phyloP scores from a whole-genome alignment of 2,329 filamentous ascomycete genomes.

The Fusarium heterosporum region DNA sequence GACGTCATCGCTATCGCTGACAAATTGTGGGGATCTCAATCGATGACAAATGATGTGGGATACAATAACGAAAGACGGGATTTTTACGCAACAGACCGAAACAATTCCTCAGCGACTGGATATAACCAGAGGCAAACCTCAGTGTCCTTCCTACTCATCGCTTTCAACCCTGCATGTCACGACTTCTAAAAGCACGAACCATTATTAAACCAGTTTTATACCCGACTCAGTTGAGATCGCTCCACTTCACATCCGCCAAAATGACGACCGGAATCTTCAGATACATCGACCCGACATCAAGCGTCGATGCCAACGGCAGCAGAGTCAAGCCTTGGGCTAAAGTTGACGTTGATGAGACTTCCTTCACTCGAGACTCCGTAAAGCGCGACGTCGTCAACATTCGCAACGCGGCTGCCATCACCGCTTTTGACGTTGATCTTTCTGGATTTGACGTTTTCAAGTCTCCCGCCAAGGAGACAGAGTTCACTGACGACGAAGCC shows the following conservation, averaged over 20 bases:
- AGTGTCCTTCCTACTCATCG: not conserved
- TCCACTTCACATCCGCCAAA: conserved; percentile 2
- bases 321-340: conserved; percentile 40
- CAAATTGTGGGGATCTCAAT: conserved; percentile 11
- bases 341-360: conserved; percentile 41
- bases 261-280: conserved; percentile 38
- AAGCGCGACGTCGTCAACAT: conserved; percentile 43
- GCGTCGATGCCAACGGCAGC: conserved; percentile 19
- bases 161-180: conserved; percentile 1
- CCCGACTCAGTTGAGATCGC: conserved; percentile 12
- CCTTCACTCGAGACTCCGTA: conserved; percentile 33
- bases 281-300: conserved; percentile 37
- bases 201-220: conserved; percentile 9
- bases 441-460: conserved; percentile 46
- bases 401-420: conserved; percentile 29
- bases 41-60: conserved; percentile 30
- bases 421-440: conserved; percentile 39
- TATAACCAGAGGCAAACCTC: not conserved
- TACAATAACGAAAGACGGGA: conserved; percentile 9
- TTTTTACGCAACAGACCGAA: conserved; percentile 23
- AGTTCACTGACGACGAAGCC: conserved; percentile 66
- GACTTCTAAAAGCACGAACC: conserved; percentile 2
- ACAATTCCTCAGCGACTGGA: not conserved
- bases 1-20: conserved; percentile 26
- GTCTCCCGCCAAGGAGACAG: conserved; percentile 59